These are phyloP conservation scores for Fragilariopsis cylindrus DNA, from an alignment of 108 stramenopile genomes.

Conservation along the genomic window DNA sequence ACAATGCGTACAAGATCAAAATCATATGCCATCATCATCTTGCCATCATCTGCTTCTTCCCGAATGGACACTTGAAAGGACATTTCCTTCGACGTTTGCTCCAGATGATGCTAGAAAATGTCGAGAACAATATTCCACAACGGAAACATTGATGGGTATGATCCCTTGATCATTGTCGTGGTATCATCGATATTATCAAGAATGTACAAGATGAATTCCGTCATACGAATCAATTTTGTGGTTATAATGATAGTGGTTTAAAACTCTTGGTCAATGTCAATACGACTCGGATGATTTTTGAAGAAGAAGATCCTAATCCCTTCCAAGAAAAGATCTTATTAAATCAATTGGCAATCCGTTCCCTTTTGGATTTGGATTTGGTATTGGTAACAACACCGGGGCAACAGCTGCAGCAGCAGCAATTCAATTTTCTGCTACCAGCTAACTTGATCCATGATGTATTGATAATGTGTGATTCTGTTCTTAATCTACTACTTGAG, in stretches of 20 bases:
- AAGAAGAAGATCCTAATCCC: conserved; percentile 60
- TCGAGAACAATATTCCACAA: not conserved
- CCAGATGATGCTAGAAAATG: not conserved
- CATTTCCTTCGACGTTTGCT: conserved; percentile 13
- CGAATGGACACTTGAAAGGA: conserved; percentile 10
- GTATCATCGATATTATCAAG: conserved; percentile 8
- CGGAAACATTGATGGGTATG: not conserved
- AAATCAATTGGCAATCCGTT: conserved; percentile 39
- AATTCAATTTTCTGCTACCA: not conserved
- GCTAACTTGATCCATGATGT: not conserved
- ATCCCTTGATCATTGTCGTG: conserved; percentile 17
- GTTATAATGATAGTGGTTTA: not conserved
- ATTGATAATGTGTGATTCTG: not conserved
- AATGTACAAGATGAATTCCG: conserved; percentile 14
- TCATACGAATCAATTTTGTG: conserved; percentile 1
- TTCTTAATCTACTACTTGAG: not conserved
- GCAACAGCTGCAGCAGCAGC: not conserved
- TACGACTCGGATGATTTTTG: conserved; percentile 56
- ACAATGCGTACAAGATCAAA: not conserved
- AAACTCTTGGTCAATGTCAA: conserved; percentile 20
- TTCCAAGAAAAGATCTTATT: conserved; percentile 39
- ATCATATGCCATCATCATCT: conserved; percentile 3
- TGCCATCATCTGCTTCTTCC: conserved; percentile 6
- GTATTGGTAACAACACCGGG: not conserved
- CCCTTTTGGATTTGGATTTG: conserved; percentile 10